Conservation (phyloP, 2,329 filamentous ascomycete genomes). For the Hypoxylon sp. region DNA sequence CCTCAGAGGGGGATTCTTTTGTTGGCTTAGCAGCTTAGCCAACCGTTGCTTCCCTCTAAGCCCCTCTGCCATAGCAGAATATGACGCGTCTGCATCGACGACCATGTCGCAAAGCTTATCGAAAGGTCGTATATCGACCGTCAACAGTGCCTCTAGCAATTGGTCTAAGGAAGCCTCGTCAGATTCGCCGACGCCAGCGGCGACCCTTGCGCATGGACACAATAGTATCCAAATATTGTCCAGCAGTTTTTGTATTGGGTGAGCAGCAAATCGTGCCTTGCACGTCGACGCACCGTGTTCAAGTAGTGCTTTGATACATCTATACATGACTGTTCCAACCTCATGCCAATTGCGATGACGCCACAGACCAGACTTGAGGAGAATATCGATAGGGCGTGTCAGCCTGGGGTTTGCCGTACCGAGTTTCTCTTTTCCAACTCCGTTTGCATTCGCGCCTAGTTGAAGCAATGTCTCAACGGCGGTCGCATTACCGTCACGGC, state of each 20-base stretch:
- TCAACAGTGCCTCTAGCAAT: not conserved
- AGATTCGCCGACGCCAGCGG: not conserved
- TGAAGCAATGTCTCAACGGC: not conserved
- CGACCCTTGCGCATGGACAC: not conserved
- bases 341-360: not conserved
- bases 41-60: not conserved
- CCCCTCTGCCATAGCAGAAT: not conserved
- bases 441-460: not conserved
- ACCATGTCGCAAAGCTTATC: not conserved
- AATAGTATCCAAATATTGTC: not conserved
- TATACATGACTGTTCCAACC: not conserved
- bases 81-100: not conserved
- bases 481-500: fast-evolving
- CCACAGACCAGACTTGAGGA: not conserved
- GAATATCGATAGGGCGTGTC: not conserved
- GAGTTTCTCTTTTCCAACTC: not conserved
- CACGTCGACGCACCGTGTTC: not conserved
- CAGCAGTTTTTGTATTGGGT: not conserved
- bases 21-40: not conserved
- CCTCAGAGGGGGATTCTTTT: not conserved
- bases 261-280: no score
- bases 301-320: not conserved
- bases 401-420: not conserved
- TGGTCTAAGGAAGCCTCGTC: not conserved
- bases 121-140: not conserved